Evolutionary conservation across 2,329 filamentous ascomycete species (phyloP).

Genomic region (Fusarium pininemorale): DNA sequence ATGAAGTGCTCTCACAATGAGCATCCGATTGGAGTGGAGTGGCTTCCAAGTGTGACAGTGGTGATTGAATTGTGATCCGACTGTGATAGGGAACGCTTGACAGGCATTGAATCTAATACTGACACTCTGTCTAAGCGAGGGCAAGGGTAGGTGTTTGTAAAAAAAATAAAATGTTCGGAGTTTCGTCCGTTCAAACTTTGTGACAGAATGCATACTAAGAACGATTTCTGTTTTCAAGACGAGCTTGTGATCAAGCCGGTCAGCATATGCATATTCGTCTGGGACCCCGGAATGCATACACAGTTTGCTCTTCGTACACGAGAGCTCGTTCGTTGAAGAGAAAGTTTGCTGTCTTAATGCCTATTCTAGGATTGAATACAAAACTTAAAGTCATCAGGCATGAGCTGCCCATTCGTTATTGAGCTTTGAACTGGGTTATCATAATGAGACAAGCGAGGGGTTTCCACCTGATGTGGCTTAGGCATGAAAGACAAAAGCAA

Average conservation of each 20-base stretch:
- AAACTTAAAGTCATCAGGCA: not conserved
- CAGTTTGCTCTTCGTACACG: not conserved
- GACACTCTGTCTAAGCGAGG: not conserved
- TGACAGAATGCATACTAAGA: not conserved
- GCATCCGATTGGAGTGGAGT: not conserved
- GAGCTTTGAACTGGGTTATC: slow-evolving; percentile 1
- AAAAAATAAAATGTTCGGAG: not conserved
- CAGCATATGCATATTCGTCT: not conserved
- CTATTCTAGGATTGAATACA: not conserved
- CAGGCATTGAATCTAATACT: not conserved
- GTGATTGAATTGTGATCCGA: slow-evolving; percentile 17
- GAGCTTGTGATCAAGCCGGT: not conserved
- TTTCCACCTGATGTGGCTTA: not conserved
- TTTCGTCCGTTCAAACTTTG: slow-evolving; percentile 4
- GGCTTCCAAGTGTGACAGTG: slow-evolving; percentile 5
- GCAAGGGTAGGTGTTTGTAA: slow-evolving; percentile 1
- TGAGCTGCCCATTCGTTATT: not conserved
- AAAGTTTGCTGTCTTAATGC: not conserved
- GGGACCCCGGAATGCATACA: not conserved
- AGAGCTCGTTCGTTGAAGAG: not conserved
- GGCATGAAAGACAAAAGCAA: not conserved
- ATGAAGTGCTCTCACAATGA: not conserved
- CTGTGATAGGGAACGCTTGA: slow-evolving; percentile 12
- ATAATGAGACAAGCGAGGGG: slow-evolving; percentile 12
- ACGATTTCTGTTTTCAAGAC: not conserved